These are phyloP conservation scores for Rhizopogon rudus DNA, from an alignment of 768 basidiomycete species.

Conservation along the genomic window DNA sequence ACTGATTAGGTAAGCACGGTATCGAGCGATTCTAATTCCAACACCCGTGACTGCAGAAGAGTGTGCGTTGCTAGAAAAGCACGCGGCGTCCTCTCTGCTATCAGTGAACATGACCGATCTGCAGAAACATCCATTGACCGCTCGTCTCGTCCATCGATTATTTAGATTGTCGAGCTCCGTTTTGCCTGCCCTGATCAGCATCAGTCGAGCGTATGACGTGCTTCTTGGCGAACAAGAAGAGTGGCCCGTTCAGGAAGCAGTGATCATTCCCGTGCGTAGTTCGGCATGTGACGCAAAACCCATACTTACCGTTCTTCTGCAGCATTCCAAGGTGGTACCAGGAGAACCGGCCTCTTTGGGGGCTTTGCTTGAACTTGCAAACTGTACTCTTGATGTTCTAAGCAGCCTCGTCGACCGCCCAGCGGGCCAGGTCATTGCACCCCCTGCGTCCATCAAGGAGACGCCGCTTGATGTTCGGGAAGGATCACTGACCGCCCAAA, in stretches of 20 bases:
- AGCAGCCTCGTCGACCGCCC: slow-evolving; percentile 61
- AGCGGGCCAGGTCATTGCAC: slow-evolving; percentile 47
- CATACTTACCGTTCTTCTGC: neutral
- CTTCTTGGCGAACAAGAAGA: slow-evolving; percentile 62
- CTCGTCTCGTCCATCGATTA: slow-evolving; percentile 65
- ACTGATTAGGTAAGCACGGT: too few species aligned
- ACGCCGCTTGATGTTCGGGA: slow-evolving; percentile 45
- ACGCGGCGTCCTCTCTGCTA: slow-evolving; percentile 25
- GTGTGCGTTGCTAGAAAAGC: slow-evolving; percentile 57
- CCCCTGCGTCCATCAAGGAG: slow-evolving; percentile 24
- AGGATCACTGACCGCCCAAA: slow-evolving; percentile 51
- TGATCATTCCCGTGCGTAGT: slow-evolving; percentile 59
- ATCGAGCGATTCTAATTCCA: too few species aligned
- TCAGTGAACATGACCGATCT: slow-evolving; percentile 52
- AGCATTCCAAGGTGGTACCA: slow-evolving; percentile 85
- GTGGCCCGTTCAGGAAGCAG: slow-evolving; percentile 64
- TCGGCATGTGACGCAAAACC: neutral
- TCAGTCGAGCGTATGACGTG: slow-evolving; percentile 66
- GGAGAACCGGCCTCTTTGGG: slow-evolving; percentile 83
- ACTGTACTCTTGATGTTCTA: slow-evolving; percentile 70
- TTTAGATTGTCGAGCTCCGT: slow-evolving; percentile 69
- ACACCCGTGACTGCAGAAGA: slow-evolving; percentile 78
- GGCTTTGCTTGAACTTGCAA: slow-evolving; percentile 82
- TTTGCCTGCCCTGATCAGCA: slow-evolving; percentile 60
- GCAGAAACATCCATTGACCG: slow-evolving; percentile 65